Base-by-base conservation (phyloP, 2,329 filamentous ascomycete genomes). In the Neophaeococcomyces aloes region DNA sequence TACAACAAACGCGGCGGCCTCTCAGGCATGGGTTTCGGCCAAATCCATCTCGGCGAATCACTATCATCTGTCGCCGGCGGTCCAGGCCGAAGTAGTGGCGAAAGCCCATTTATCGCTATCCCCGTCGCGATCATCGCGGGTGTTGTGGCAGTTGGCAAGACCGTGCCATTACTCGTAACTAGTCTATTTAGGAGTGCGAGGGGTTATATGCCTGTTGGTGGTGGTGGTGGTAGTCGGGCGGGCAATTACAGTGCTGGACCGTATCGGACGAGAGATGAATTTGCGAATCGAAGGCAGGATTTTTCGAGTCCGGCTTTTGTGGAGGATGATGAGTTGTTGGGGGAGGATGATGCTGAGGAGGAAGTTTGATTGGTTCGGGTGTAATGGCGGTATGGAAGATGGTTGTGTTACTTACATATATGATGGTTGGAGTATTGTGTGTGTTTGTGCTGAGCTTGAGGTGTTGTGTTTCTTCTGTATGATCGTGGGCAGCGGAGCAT, bases 241-340 rank as follows among this genome's bases (percentile, higher is more conserved):
- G n/a, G n/a, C n/a, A n/a, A n/a, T n/a, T 65, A 53, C n/a, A 57
- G 62, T 14, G 52, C 62, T 11, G 65, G 65, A n/a, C 78, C 81
- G 44, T 98, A 93, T 61, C 91, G 87, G 13, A 94, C 85, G 38
- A 72, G 93, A 47, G 84, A 85, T 57, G 89, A 85, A 48, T 98
- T 98, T 65, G 83, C 87, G 4, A 76, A 87, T 45, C 83, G 86
- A 1, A 76, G 85, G 44, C 81, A 83, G n/a, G 86, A 94, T 62
- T 55, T 53, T 33, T 47, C 46, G 33, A 96, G 96, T 62, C 78
- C 81, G 13, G 75, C 82, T 56, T 86, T 94, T 40, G 87, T 94
- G 56, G 84, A 91, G 39, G 91, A 96, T 59, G 91, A 96, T 38
- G 89, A 96, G 68, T 68, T 98, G 53, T 67, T 98, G 29, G 91